Conservation (phyloP, 2,329 filamentous ascomycete species). For the Sordariomycetes sp. region DNA sequence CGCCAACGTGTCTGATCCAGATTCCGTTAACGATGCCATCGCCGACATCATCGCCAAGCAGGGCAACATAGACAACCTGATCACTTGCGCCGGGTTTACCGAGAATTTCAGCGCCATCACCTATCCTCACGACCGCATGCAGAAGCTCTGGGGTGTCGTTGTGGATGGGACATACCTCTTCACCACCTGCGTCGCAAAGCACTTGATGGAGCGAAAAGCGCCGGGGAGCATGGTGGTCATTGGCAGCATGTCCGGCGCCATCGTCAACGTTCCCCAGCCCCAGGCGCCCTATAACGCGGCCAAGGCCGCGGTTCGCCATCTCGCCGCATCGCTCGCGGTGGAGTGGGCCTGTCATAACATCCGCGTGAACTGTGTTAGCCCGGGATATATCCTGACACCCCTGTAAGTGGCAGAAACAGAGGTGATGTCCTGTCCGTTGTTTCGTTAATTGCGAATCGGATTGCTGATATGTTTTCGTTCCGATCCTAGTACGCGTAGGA, state of each 20-base stretch:
- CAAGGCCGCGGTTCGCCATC: slow-evolving; percentile 70
- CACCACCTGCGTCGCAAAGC: slow-evolving; percentile 58
- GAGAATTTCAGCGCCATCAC: slow-evolving; percentile 90
- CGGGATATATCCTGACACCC: slow-evolving; percentile 79
- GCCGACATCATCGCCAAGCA: slow-evolving; percentile 42
- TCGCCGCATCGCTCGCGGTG: slow-evolving; percentile 70
- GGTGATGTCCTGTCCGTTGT: no score
- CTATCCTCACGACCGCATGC: slow-evolving; percentile 82
- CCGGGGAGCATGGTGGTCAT: slow-evolving; percentile 67
- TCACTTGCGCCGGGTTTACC: slow-evolving; percentile 93
- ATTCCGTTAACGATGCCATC: background rate
- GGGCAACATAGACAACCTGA: slow-evolving; percentile 78
- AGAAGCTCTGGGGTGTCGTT: slow-evolving; percentile 70
- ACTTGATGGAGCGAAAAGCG: slow-evolving; percentile 61
- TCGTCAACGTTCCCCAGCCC: slow-evolving; percentile 81
- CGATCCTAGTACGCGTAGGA: slow-evolving; percentile 92
- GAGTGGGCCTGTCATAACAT: slow-evolving; percentile 78
- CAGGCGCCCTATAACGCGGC: slow-evolving; percentile 75
- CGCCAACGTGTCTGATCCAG: slow-evolving; percentile 18
- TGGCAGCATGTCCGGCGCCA: slow-evolving; percentile 71
- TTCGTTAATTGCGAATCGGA: background rate
- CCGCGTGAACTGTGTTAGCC: slow-evolving; percentile 75
- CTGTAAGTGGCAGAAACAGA: slow-evolving; percentile 56
- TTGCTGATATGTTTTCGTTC: slow-evolving; percentile 3
- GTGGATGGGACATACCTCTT: slow-evolving; percentile 70